Evolutionary conservation across 2,329 filamentous ascomycete species (phyloP), one percentile per base, ranked within the genome.

Genomic region (Aspergillus fijiensis): DNA sequence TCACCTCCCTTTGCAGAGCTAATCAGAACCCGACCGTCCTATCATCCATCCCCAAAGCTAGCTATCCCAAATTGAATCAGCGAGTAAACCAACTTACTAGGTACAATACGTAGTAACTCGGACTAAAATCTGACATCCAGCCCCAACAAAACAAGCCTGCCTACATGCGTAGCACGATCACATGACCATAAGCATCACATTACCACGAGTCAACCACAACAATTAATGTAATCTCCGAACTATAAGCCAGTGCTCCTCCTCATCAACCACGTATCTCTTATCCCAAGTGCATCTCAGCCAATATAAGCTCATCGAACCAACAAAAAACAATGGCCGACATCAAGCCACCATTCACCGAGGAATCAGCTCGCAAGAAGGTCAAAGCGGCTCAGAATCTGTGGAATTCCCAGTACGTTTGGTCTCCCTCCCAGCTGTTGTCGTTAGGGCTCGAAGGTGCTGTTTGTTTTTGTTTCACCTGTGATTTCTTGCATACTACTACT

Each of bases 311-410:
- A 1, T 39, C 25, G 11, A 9, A 16, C n/a, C 1, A 3, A 3
- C 27, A 10, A 29, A 9, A 29, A 29, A 54, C 16, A 48, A 79
- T 79, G 77, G 76, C 77, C 3, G 70, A 74, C 55, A 64, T 78
- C 35, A 76, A 72, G 52, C 91, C 92, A 4, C 91, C 91, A 0
- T 96, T 92, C 73, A 94, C 86, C 4, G 80, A 84, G 25, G 88
- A 91, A 71, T 88, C 87, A 1, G 92, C 92, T 2, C 79, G 79
- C 16, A 79, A 82, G 60, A 96, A 96, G 74, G 91, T 96, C 63
- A 96, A 96, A 77, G 88, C 87, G 19, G 91, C 90, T 0, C 92
- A 96, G 72, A 85, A 91, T 72, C 80, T 88, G 3, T 96, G 92
- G 92, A 96, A 96, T 70, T 89, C 87, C 1, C 84, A 80, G 89